A percentile compares a stretch with the other conserved stretches of the same genome.
These are phyloP conservation scores for Phycomyces nitens DNA, from an alignment of 192 early-diverging fungal genomes.

Conservation along the genomic window DNA sequence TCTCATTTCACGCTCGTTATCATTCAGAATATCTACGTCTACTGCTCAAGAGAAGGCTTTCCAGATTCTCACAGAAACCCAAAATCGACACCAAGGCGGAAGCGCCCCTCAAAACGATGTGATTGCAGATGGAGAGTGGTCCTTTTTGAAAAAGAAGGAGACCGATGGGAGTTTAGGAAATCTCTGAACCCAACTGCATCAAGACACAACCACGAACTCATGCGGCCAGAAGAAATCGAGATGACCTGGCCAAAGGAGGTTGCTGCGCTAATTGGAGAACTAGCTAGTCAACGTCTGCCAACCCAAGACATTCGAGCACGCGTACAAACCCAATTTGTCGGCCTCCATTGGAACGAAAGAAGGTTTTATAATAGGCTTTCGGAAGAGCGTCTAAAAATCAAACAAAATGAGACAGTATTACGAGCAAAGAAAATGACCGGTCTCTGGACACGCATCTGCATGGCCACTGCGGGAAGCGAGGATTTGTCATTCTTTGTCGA, in stretches of 20 bases:
- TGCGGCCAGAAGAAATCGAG: conserved; percentile 48
- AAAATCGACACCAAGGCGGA: conserved; percentile 48
- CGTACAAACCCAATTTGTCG: conserved; percentile 47
- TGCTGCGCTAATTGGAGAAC: conserved; percentile 46
- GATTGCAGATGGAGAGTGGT: conserved; percentile 61
- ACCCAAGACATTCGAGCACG: conserved; percentile 40
- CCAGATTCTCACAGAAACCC: conserved; percentile 51
- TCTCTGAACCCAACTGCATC: conserved; percentile 51
- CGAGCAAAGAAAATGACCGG: conserved; percentile 44
- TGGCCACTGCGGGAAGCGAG: conserved; percentile 31
- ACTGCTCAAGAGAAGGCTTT: conserved; percentile 58
- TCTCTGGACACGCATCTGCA: conserved; percentile 44
- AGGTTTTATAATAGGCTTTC: conserved; percentile 57
- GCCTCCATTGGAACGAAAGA: conserved; percentile 53
- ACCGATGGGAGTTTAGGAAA: conserved; percentile 53
- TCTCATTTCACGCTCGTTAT: too few relatives aligned
- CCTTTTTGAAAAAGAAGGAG: conserved; percentile 48
- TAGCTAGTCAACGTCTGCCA: conserved; percentile 44
- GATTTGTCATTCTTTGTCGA: conserved; percentile 29
- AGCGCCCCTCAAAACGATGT: conserved; percentile 52
- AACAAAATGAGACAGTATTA: conserved; percentile 42
- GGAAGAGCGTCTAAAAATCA: conserved; percentile 56
- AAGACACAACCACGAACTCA: conserved; percentile 54
- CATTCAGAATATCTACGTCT: conserved; percentile 50
- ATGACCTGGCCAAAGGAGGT: conserved; percentile 50